phyloP scores from a whole-genome alignment of 176 grass and related monocot genomes.

The Puya raimondii region DNA sequence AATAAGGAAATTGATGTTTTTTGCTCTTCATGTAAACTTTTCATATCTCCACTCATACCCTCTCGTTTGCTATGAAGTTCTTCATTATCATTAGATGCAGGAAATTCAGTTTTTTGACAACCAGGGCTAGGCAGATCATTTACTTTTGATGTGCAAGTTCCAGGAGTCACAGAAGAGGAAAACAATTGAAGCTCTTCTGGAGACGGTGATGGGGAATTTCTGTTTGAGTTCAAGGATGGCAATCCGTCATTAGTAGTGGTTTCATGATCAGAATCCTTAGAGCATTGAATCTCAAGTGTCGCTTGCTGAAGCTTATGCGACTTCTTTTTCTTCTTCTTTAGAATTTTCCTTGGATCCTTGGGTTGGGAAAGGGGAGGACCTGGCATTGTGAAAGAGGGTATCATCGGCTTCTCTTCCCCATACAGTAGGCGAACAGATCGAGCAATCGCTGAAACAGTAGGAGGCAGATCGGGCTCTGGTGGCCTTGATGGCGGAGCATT shows the following conservation, averaged over 20 bases:
- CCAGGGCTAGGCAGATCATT: slow-evolving; percentile 23
- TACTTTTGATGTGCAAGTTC: slow-evolving; percentile 6
- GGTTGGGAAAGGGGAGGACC: slow-evolving; percentile 46
- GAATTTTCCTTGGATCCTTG: slow-evolving; percentile 62
- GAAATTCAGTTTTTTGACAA: slow-evolving; percentile 8
- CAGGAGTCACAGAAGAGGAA: slow-evolving; percentile 14
- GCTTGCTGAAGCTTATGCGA: slow-evolving; percentile 25
- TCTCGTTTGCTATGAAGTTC: slow-evolving; percentile 14
- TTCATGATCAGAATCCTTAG: slow-evolving; percentile 19
- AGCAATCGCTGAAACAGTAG: slow-evolving; percentile 66
- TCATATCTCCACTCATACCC: not conserved
- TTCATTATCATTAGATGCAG: slow-evolving; percentile 8
- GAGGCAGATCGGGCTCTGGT: slow-evolving; percentile 44
- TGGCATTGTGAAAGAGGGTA: slow-evolving; percentile 73
- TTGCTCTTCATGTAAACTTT: not conserved
- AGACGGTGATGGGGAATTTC: slow-evolving; percentile 30
- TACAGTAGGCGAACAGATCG: slow-evolving; percentile 68
- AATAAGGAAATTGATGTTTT: not conserved
- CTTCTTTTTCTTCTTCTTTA: slow-evolving; percentile 60
- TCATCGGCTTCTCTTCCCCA: slow-evolving; percentile 57
- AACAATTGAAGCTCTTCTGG: slow-evolving; percentile 22
- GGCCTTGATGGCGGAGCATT: slow-evolving; percentile 40
- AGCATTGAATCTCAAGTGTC: slow-evolving; percentile 17
- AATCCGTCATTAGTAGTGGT: slow-evolving; percentile 12
- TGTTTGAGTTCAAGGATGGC: slow-evolving; percentile 36